Base-by-base conservation (phyloP, 2,329 filamentous ascomycete species). In the Hirsutella thompsonii region DNA sequence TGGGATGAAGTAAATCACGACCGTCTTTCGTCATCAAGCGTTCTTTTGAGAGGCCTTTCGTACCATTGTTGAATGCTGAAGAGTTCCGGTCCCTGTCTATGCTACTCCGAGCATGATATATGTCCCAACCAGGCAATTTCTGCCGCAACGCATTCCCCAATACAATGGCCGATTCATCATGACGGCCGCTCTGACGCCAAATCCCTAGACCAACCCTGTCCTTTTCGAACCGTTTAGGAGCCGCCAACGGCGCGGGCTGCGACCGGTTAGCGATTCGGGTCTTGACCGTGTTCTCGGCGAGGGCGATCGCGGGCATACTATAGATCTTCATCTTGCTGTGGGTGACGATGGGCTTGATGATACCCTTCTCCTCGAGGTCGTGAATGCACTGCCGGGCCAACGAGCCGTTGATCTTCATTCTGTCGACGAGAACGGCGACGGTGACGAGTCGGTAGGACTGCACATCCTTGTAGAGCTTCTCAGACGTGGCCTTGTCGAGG, bases 381-480 rank as follows among this genome's bases (percentile, higher is more conserved):
- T 74, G 74, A 55, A 96, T 75, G 69, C 86, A 90, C 72, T 78
- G 74, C 63, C 92, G 82, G 56, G 92, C 92, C 63, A 98, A 76
- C 58, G 87, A 94, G 64, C 92, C 93, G 77, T 98, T 98, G 79
- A 98, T 93, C 88, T 98, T 98, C 70, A 98, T 81, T 71, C 92
- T 82, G 74, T 98, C 92, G 79, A 98, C 92, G 62, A 98, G 88
- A 60, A 87, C 90, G 62, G 92, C 89, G 62, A 96, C 84, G 65
- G 92, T 96, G 74, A 98, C 88, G 69, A 98, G 88, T 65, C 92
- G 88, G 84, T 96, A 98, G 52, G 92, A 95, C 73, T 96, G 92
- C 61, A 98, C 93, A 80, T 98, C 92, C 79, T 98, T 98, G 79
- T 94, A 84, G 69, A 98, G 88, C 79, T 93, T 94, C 74, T 98